A percentile compares a stretch with the other conserved stretches of the same genome.
Evolutionary conservation across 2,329 filamentous ascomycete genomes (phyloP).

Genomic region (Botryotinia narcissicola): DNA sequence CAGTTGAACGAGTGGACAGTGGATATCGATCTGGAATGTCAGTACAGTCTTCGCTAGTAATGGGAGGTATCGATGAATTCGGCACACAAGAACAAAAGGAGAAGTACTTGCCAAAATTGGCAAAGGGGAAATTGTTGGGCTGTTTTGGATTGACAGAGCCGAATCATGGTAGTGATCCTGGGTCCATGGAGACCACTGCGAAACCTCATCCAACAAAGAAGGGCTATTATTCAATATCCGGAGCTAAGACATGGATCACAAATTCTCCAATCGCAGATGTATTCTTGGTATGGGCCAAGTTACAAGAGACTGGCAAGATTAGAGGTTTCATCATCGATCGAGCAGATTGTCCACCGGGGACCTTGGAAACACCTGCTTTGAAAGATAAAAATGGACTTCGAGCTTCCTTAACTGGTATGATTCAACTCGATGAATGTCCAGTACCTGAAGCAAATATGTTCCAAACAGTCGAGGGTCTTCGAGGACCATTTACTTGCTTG

Average conservation of each 20-base stretch:
- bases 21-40: conserved; percentile 92
- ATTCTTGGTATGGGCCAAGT: conserved; percentile 87
- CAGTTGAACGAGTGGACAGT: conserved; percentile 86
- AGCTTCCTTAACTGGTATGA: conserved; percentile 96
- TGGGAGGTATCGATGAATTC: conserved; percentile 89
- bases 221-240: conserved; percentile 75
- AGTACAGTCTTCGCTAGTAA: conserved; percentile 87
- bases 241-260: conserved; percentile 92
- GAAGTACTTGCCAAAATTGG: conserved; percentile 74
- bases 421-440: conserved; percentile 87
- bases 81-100: conserved; percentile 86
- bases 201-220: conserved; percentile 80
- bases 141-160: conserved; percentile 91
- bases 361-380: conserved; percentile 85
- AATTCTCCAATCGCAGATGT: conserved; percentile 89
- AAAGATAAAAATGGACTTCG: conserved; percentile 94
- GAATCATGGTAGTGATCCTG: conserved; percentile 89
- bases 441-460: conserved; percentile 93
- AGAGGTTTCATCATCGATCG: conserved; percentile 88
- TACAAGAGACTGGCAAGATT: conserved; percentile 89
- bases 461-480: conserved; percentile 80
- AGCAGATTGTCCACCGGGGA: conserved; percentile 78
- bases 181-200: conserved; percentile 86
- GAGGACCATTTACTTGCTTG: conserved; percentile 87
- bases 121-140: conserved; percentile 76